phyloP scores from a whole-genome alignment of 2,329 filamentous ascomycete species.

The Penicillium sp. region DNA sequence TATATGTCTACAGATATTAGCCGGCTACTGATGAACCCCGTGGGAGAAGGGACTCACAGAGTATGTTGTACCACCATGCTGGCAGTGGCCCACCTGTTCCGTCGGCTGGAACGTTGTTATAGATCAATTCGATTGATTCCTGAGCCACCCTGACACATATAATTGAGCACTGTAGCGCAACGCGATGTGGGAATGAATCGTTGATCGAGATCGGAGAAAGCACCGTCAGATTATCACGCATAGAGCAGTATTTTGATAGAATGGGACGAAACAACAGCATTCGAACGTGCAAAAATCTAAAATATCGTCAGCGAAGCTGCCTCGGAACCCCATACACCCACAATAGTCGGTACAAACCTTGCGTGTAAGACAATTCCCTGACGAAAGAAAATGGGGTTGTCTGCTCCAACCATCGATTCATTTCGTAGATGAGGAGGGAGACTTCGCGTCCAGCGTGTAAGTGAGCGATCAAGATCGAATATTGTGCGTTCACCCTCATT shows the following conservation, averaged over 20 bases:
- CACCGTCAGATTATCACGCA: conserved; percentile 25
- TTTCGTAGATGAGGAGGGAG: conserved; percentile 34
- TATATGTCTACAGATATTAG: conserved; percentile 36
- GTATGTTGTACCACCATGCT: conserved; percentile 45
- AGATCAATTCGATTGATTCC: conserved; percentile 37
- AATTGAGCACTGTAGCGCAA: conserved; percentile 41
- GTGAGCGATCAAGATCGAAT: conserved; percentile 39
- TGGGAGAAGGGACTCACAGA: conserved; percentile 28
- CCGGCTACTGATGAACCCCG: background rate
- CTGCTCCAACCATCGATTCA: conserved; percentile 1
- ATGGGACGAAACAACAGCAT: conserved; percentile 40
- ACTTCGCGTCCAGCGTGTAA: conserved; percentile 35
- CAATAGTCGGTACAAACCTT: conserved; percentile 24
- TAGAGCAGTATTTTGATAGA: conserved; percentile 36
- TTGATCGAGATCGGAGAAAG: conserved; percentile 26
- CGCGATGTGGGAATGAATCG: conserved; percentile 36
- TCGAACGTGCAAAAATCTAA: conserved; percentile 38
- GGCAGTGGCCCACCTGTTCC: conserved; percentile 35
- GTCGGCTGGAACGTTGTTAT: conserved; percentile 33
- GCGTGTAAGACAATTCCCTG: conserved; percentile 39
- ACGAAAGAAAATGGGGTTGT: conserved; percentile 32
- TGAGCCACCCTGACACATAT: conserved; percentile 41
- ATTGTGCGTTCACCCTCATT: conserved; percentile 33
- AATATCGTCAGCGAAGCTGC: background rate
- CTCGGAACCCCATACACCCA: background rate